Evolutionary conservation across 129 eudicot genomes (phyloP).

Genomic region (Centaurea solstitialis): DNA sequence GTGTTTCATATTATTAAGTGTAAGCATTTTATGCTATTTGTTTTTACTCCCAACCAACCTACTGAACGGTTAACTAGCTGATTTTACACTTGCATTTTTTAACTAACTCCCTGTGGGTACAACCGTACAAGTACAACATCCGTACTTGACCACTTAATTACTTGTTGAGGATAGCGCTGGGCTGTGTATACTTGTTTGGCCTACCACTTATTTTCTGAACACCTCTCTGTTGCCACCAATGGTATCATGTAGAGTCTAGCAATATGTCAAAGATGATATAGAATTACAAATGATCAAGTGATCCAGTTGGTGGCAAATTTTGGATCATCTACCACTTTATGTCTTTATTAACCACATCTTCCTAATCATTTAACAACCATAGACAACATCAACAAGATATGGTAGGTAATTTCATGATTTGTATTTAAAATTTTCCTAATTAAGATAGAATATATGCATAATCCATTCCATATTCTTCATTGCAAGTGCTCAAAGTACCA

Average conservation of each 20-base stretch:
- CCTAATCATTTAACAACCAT: not conserved
- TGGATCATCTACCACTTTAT: not conserved
- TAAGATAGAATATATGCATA: not conserved
- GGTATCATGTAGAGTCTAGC: not conserved
- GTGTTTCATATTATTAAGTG: not conserved
- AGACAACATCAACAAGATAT: not conserved
- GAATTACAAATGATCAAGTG: not conserved
- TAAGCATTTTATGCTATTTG: not conserved
- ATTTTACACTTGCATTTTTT: not conserved
- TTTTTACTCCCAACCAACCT: not conserved
- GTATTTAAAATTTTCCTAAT: not conserved
- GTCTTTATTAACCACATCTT: not conserved
- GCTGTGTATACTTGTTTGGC: not conserved
- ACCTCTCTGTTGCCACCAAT: not conserved
- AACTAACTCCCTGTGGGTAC: not conserved
- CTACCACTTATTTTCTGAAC: not conserved
- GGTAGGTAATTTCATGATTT: not conserved
- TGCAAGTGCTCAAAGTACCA: not conserved
- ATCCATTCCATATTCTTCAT: not conserved
- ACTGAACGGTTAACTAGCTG: not conserved
- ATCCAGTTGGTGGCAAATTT: slow-evolving; percentile 3
- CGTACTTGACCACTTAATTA: not conserved
- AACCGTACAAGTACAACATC: too few relatives aligned
- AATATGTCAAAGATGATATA: slow-evolving; percentile 12
- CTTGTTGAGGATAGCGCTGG: not conserved